Evolutionary conservation across 2,329 filamentous ascomycete species (phyloP).

Genomic region (Arthroderma sp.): DNA sequence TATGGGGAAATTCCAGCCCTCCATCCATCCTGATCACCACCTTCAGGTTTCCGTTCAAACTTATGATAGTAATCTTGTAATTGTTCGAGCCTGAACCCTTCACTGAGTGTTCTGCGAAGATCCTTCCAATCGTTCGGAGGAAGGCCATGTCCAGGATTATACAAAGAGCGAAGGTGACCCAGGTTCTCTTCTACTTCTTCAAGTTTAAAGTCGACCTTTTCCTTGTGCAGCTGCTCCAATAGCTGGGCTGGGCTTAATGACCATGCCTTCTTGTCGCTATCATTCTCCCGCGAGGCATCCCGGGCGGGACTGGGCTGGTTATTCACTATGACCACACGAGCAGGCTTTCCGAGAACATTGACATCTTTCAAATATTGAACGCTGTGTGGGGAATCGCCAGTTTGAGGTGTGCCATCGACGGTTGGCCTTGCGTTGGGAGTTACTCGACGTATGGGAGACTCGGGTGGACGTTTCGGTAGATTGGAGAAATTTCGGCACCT

Average conservation of each 20-base stretch:
- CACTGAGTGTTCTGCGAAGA: conserved; percentile 21
- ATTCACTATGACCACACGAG: conserved; percentile 10
- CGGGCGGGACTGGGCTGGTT: neutral
- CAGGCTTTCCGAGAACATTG: conserved; percentile 6
- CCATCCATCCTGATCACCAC: conserved; percentile 17
- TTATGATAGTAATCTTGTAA: conserved; percentile 20
- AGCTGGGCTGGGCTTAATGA: conserved; percentile 11
- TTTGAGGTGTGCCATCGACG: neutral
- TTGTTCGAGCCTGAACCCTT: conserved; percentile 28
- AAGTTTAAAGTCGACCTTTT: conserved; percentile 5
- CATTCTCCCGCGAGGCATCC: neutral
- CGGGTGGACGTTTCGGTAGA: neutral
- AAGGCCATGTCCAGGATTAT: conserved; percentile 20
- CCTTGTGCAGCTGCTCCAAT: conserved; percentile 12
- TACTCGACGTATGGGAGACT: neutral
- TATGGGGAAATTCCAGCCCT: conserved; percentile 24
- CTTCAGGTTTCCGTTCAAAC: neutral
- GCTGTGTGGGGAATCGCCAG: neutral
- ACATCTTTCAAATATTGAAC: neutral
- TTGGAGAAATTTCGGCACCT: neutral
- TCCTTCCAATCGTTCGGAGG: conserved; percentile 20
- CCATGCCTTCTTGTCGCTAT: neutral
- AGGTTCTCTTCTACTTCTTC: conserved; percentile 19
- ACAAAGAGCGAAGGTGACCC: conserved; percentile 19
- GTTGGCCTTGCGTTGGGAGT: too few species aligned